A percentile compares a stretch with the other conserved stretches of the same genome.
phyloP scores from a whole-genome alignment of 768 basidiomycete species.

The Kondoa subrosea region DNA sequence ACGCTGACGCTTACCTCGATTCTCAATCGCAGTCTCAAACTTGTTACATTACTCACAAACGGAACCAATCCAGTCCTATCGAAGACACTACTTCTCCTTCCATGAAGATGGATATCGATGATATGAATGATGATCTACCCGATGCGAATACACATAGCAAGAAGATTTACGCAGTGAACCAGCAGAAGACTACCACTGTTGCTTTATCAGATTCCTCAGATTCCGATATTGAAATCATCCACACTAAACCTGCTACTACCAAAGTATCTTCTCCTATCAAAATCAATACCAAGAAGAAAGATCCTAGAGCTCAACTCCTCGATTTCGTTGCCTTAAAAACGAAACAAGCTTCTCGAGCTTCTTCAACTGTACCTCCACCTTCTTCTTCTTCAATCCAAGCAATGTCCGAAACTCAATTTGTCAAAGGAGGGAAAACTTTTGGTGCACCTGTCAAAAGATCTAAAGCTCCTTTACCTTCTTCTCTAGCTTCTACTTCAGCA shows the following conservation, averaged over 20 bases:
- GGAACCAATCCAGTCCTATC: not conserved
- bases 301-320: not conserved
- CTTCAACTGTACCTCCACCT: not conserved
- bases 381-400: too few species aligned
- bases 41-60: not conserved
- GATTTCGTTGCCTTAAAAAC: not conserved
- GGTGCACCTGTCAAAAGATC: not conserved
- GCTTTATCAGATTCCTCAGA: not conserved
- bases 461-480: not conserved
- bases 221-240: not conserved
- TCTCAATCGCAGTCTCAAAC: not conserved
- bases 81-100: not conserved
- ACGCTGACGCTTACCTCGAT: not conserved
- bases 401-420: constrained; percentile 4
- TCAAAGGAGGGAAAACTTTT: not conserved
- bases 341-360: not conserved
- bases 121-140: not conserved
- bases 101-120: not conserved
- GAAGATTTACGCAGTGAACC: not conserved
- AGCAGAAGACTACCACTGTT: not conserved
- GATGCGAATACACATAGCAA: not conserved
- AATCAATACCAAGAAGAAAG: not conserved
- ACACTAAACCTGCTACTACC: not conserved
- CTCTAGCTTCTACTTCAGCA: not conserved
- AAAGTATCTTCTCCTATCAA: too few species aligned